Conservation (phyloP, 2,329 filamentous ascomycete genomes). For the Cladosporium sp. region DNA sequence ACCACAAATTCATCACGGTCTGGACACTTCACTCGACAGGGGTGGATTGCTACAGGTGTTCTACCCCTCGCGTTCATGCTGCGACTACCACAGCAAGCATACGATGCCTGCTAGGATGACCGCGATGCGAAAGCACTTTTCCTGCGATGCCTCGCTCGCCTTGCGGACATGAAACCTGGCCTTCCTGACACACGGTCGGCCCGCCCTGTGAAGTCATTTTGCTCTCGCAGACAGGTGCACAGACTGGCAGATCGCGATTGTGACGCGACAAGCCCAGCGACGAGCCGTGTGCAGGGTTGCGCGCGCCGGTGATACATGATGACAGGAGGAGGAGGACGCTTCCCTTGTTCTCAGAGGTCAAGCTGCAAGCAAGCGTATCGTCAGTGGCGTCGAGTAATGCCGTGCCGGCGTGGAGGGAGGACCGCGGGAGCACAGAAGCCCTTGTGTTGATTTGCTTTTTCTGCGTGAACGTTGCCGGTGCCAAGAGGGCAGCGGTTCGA, state of each 20-base stretch:
- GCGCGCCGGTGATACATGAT: constrained; percentile 2
- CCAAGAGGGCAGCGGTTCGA: background rate
- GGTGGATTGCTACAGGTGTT: background rate
- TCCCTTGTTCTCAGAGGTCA: background rate
- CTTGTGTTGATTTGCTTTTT: background rate
- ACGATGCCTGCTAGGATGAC: background rate
- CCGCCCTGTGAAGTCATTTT: background rate
- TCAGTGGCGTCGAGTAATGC: constrained; percentile 2
- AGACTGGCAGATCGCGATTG: background rate
- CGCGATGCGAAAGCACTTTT: background rate
- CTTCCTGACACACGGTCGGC: background rate
- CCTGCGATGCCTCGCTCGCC: background rate
- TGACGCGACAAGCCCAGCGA: background rate
- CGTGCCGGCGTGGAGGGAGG: background rate
- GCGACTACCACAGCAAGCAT: background rate
- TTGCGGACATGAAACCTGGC: background rate
- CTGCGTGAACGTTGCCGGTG: background rate
- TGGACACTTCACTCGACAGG: background rate
- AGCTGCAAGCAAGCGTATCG: background rate
- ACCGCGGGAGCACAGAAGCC: background rate
- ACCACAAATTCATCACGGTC: background rate
- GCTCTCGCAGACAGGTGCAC: background rate
- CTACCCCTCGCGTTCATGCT: constrained; percentile 10
- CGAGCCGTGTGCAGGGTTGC: background rate
- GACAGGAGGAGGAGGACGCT: background rate